A percentile compares a stretch with the other conserved stretches of the same genome.
These are phyloP conservation scores for Auricularia heimuer DNA, from an alignment of 768 basidiomycete species.

Conservation along the genomic window DNA sequence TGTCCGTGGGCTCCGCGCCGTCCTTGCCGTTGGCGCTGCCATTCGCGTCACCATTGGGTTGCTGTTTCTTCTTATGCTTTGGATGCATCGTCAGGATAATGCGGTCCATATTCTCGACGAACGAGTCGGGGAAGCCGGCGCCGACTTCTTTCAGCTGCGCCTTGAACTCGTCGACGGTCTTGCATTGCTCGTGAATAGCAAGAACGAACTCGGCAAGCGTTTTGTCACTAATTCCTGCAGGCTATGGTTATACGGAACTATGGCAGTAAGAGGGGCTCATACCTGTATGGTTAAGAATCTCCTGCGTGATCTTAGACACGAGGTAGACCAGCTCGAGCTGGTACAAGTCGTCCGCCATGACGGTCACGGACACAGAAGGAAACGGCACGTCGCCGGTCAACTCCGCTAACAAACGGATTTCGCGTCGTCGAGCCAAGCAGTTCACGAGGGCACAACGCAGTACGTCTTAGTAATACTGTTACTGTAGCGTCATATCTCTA, in stretches of 20 bases:
- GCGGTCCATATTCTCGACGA: slow-evolving; percentile 88
- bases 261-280: not conserved
- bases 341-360: slow-evolving; percentile 57
- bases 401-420: too few species aligned
- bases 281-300: slow-evolving; percentile 73
- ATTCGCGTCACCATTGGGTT: slow-evolving; percentile 17
- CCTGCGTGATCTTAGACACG: slow-evolving; percentile 84
- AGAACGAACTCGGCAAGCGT: slow-evolving; percentile 94
- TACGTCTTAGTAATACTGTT: too few species aligned
- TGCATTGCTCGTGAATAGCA: slow-evolving; percentile 74
- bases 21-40: slow-evolving; percentile 25
- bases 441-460: too few species aligned
- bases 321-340: slow-evolving; percentile 89
- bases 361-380: not conserved
- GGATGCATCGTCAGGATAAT: slow-evolving; percentile 92
- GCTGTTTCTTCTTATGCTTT: slow-evolving; percentile 76
- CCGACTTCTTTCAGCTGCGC: slow-evolving; percentile 63
- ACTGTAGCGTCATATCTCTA: too few species aligned
- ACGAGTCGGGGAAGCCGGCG: slow-evolving; percentile 80
- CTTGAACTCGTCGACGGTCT: slow-evolving; percentile 74
- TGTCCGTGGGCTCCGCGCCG: slow-evolving; percentile 34
- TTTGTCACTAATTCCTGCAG: slow-evolving; percentile 72
- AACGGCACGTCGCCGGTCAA: not conserved
- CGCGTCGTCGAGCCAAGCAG: not conserved
- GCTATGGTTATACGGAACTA: not conserved